Evolutionary conservation across 768 basidiomycete genomes (phyloP).

Genomic region (Scleroderma bovista): DNA sequence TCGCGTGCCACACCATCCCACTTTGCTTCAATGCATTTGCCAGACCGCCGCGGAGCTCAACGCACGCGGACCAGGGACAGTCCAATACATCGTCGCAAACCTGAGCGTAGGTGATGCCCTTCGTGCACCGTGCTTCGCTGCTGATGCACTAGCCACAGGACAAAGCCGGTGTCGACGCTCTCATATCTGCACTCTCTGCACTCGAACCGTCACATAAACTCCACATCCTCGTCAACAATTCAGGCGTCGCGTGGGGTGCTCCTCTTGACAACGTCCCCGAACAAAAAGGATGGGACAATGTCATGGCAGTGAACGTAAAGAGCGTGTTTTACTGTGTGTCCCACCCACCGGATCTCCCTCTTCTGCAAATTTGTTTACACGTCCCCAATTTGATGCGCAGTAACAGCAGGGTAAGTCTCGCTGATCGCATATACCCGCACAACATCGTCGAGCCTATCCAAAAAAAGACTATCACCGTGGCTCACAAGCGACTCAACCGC

Average conservation of each 20-base stretch:
- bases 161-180: constrained; percentile 72
- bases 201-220: constrained; percentile 56
- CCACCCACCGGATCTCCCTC: not conserved
- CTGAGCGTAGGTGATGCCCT: constrained; percentile 49
- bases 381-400: constrained; percentile 20
- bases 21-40: not conserved
- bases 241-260: constrained; percentile 76
- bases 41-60: constrained; percentile 58
- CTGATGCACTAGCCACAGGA: constrained; percentile 36
- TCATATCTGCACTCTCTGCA: constrained; percentile 62
- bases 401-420: constrained; percentile 38
- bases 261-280: constrained; percentile 68
- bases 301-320: constrained; percentile 83
- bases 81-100: constrained; percentile 71
- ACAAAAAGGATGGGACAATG: constrained; percentile 80
- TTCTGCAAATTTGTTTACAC: not conserved
- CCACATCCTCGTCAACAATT: constrained; percentile 82
- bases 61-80: constrained; percentile 51
- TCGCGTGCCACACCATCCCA: not conserved
- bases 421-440: not conserved
- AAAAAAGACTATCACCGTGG: constrained; percentile 35
- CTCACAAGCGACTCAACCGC: constrained; percentile 61
- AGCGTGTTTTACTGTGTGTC: constrained; percentile 72
- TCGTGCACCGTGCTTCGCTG: not conserved
- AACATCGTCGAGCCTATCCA: not conserved